Evolutionary conservation across 2,329 filamentous ascomycete species (phyloP).

Genomic region (Alternaria alternata): DNA sequence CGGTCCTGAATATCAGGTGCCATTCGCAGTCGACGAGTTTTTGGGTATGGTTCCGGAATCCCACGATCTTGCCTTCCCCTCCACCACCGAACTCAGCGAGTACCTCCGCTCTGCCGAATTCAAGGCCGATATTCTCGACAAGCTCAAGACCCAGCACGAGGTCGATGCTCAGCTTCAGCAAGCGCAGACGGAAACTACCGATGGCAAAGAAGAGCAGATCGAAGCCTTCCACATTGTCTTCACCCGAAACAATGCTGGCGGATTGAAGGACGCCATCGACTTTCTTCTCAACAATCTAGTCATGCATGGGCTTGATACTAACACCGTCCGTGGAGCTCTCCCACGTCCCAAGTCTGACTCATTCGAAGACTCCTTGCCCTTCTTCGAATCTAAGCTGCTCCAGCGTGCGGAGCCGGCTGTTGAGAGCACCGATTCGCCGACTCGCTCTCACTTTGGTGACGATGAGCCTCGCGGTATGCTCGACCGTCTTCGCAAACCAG

Average conservation of each 20-base stretch:
- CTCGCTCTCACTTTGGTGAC: slow-evolving; percentile 82
- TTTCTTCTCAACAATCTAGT: slow-evolving; percentile 88
- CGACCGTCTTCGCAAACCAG: slow-evolving; percentile 91
- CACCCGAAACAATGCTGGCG: slow-evolving; percentile 96
- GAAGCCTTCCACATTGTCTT: slow-evolving; percentile 67
- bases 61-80: slow-evolving; percentile 87
- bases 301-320: slow-evolving; percentile 84
- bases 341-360: slow-evolving; percentile 98
- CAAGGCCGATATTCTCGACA: slow-evolving; percentile 77
- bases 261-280: slow-evolving; percentile 93
- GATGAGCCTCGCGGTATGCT: slow-evolving; percentile 83
- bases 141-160: slow-evolving; percentile 90
- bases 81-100: slow-evolving; percentile 76
- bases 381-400: slow-evolving; percentile 95
- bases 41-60: slow-evolving; percentile 97
- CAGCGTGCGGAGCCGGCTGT: slow-evolving; percentile 85
- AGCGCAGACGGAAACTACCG: slow-evolving; percentile 51
- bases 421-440: slow-evolving; percentile 84
- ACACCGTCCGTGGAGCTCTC: slow-evolving; percentile 88
- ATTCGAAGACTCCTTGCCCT: slow-evolving; percentile 95
- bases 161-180: slow-evolving; percentile 80
- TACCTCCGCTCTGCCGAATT: slow-evolving; percentile 87
- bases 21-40: slow-evolving; percentile 94
- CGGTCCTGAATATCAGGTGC: slow-evolving; percentile 97
- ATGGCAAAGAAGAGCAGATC: slow-evolving; percentile 53